A percentile compares a stretch with the other conserved stretches of the same genome.
phyloP scores from a whole-genome alignment of 305 asterid species.

The Lippia alba region DNA sequence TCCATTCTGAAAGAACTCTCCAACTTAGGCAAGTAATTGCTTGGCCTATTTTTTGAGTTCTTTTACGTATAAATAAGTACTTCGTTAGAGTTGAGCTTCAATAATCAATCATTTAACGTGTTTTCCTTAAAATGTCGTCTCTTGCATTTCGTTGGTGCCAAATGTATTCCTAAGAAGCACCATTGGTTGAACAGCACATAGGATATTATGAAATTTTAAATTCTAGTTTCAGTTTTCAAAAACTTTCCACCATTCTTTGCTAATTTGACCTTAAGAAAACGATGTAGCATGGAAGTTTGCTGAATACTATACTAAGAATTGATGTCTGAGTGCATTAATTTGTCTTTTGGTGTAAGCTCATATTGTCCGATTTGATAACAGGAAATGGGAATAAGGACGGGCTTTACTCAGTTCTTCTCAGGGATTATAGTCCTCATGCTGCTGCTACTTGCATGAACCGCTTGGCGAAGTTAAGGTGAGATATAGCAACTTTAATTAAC shows the following conservation, averaged over 20 bases:
- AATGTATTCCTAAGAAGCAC: neutral
- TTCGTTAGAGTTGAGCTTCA: neutral
- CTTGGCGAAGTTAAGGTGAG: conserved; percentile 92
- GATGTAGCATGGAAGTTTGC: conserved; percentile 25
- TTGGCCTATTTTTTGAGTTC: neutral
- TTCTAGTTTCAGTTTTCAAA: conserved; percentile 14
- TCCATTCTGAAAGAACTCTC: neutral
- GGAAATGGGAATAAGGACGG: conserved; percentile 99
- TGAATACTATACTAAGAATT: conserved; percentile 21
- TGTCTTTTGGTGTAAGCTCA: conserved; percentile 20
- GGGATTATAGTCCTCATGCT: conserved; percentile 90
- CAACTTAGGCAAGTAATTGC: neutral
- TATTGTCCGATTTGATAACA: conserved; percentile 43
- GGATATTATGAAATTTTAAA: neutral
- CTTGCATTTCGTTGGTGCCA: conserved; percentile 11
- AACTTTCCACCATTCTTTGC: conserved; percentile 1
- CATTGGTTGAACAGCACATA: neutral
- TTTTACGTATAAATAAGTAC: neutral
- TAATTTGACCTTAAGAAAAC: conserved; percentile 17
- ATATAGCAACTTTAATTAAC: neutral
- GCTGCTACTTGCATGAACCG: conserved; percentile 98
- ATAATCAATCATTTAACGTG: neutral
- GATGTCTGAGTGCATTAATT: neutral
- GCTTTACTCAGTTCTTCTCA: conserved; percentile 88
- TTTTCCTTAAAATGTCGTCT: conserved; percentile 11